phyloP scores from a whole-genome alignment of 2,329 filamentous ascomycete species.

The Phaeosphaeriaceae sp. region DNA sequence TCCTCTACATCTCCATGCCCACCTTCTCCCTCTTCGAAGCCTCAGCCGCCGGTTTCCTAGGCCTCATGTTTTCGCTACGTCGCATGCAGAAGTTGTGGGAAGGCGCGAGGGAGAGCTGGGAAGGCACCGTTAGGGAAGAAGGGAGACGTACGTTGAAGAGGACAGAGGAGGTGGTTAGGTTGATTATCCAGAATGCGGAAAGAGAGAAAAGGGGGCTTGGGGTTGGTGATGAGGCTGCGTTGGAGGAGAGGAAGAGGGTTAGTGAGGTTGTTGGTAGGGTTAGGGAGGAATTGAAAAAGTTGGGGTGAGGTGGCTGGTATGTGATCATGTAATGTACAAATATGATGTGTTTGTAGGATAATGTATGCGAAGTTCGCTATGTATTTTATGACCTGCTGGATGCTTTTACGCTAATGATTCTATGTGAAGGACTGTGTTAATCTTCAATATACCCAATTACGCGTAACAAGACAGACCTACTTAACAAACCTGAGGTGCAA shows the following conservation, averaged over 20 bases:
- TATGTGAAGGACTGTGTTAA: too few relatives aligned
- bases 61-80: constrained; percentile 63
- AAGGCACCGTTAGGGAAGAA: constrained; percentile 61
- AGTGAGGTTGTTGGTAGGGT: constrained; percentile 56
- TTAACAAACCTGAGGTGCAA: too few relatives aligned
- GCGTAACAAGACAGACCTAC: too few relatives aligned
- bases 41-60: constrained; percentile 64
- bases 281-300: constrained; percentile 53
- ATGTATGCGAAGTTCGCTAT: too few relatives aligned
- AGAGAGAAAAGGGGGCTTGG: constrained; percentile 26
- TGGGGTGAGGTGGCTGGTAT: constrained; percentile 5
- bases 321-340: too few relatives aligned
- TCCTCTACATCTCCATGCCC: constrained; percentile 62
- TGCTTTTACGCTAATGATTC: too few relatives aligned
- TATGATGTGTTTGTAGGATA: too few relatives aligned
- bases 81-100: constrained; percentile 67
- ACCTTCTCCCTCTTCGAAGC: constrained; percentile 62
- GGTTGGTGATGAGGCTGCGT: constrained; percentile 42
- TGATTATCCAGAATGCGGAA: constrained; percentile 55
- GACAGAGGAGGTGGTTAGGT: constrained; percentile 59
- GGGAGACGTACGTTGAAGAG: constrained; percentile 61
- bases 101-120: constrained; percentile 58
- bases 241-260: constrained; percentile 47
- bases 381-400: too few relatives aligned
- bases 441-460: too few relatives aligned